These are phyloP conservation scores for Sporothrix brunneoviolacea DNA, from an alignment of 2,329 filamentous ascomycete genomes.

Conservation along the genomic window DNA sequence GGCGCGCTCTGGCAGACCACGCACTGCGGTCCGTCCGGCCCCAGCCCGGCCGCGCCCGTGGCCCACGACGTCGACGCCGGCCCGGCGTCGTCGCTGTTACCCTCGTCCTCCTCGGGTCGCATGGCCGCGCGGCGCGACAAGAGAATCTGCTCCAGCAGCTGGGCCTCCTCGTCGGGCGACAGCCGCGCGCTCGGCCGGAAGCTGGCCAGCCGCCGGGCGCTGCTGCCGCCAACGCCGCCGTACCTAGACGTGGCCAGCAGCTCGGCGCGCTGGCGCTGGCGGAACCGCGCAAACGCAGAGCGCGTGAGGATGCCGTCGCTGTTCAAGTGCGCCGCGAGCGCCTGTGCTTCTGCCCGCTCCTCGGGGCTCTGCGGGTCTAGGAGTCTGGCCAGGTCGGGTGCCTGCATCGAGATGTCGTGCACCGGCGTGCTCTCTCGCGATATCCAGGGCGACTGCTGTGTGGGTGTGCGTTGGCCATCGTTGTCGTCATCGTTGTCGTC, in stretches of 20 bases:
- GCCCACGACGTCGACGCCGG: constrained; percentile 47
- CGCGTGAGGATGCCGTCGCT: constrained; percentile 72
- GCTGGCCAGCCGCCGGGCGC: constrained; percentile 17
- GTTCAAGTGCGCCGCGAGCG: constrained; percentile 72
- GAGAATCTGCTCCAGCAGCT: constrained; percentile 54
- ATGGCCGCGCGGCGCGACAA: constrained; percentile 39
- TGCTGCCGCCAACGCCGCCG: constrained; percentile 24
- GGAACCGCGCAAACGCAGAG: constrained; percentile 62
- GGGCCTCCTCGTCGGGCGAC: constrained; percentile 52
- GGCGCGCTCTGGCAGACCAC: constrained; percentile 88
- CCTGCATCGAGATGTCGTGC: constrained; percentile 56
- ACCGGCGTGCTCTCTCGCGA: constrained; percentile 50
- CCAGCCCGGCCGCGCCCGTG: constrained; percentile 65
- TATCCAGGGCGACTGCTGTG: constrained; percentile 19
- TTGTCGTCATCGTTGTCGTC: constrained; percentile 30
- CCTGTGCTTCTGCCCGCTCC: constrained; percentile 71
- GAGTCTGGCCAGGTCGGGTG: constrained; percentile 66
- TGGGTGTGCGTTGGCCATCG: constrained; percentile 60
- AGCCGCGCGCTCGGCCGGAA: constrained; percentile 36
- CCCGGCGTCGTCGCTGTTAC: constrained; percentile 1
- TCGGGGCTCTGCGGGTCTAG: constrained; percentile 73
- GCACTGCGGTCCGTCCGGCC: constrained; percentile 68
- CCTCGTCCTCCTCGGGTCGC: constrained; percentile 12
- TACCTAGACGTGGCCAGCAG: constrained; percentile 43
- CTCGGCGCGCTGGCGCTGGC: constrained; percentile 62